phyloP scores from a whole-genome alignment of 345 rosid species.

The Corchorus olitorius region DNA sequence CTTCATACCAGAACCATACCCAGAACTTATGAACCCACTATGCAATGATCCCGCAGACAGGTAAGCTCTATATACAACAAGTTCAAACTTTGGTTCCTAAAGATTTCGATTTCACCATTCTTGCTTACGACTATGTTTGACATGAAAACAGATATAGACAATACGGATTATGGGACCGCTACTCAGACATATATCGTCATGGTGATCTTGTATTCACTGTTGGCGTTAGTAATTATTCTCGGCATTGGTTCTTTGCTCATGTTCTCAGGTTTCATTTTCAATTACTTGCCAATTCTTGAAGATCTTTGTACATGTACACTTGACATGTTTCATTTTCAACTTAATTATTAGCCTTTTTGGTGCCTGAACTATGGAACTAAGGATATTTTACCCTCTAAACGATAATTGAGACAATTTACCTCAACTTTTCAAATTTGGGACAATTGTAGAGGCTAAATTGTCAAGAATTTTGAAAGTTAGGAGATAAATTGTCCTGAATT shows the following conservation, averaged over 20 bases:
- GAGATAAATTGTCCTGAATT: background rate
- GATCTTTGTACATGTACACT: background rate
- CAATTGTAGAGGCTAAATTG: background rate
- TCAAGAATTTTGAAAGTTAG: no score
- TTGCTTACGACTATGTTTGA: background rate
- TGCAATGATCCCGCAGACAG: slow-evolving; percentile 30
- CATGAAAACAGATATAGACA: slow-evolving; percentile 41
- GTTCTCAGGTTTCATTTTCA: slow-evolving; percentile 51
- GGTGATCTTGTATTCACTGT: slow-evolving; percentile 52
- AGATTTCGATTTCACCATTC: background rate
- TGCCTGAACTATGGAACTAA: no score
- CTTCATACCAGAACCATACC: slow-evolving; percentile 64
- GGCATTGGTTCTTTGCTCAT: slow-evolving; percentile 86
- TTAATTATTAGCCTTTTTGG: no score
- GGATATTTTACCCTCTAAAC: no score
- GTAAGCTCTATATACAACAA: slow-evolving; percentile 29
- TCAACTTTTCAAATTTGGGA: no score
- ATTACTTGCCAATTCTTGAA: background rate
- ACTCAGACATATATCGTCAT: slow-evolving; percentile 52
- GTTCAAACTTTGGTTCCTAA: background rate
- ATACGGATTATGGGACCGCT: slow-evolving; percentile 43
- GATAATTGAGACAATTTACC: no score
- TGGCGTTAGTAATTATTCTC: slow-evolving; percentile 46
- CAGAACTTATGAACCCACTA: slow-evolving; percentile 48
- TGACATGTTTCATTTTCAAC: background rate